Conservation (phyloP, 768 basidiomycete genomes). For the Pholiota molesta region DNA sequence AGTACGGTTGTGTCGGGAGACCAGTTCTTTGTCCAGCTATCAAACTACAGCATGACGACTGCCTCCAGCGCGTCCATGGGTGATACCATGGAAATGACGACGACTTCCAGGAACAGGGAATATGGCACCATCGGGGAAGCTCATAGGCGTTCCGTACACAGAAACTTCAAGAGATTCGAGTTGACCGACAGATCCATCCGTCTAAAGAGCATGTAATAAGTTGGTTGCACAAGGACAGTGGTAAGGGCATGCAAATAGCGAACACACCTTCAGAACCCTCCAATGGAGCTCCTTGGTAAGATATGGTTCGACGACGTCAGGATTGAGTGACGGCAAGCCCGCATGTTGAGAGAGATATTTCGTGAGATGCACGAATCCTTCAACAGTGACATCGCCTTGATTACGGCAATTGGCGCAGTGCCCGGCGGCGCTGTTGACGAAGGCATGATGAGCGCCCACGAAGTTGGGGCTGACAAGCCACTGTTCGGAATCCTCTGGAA, state of each 20-base stretch:
- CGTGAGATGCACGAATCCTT: slow-evolving; percentile 51
- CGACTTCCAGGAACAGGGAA: slow-evolving; percentile 30
- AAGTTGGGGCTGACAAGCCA: slow-evolving; percentile 39
- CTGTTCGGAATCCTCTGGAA: slow-evolving; percentile 36
- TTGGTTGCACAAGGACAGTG: neutral
- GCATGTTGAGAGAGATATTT: slow-evolving; percentile 32
- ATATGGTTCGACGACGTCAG: slow-evolving; percentile 42
- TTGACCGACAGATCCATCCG: slow-evolving; percentile 21
- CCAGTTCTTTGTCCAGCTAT: no score
- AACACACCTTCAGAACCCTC: slow-evolving; percentile 42
- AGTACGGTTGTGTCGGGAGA: neutral
- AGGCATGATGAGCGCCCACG: slow-evolving; percentile 48
- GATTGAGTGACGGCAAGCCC: slow-evolving; percentile 35
- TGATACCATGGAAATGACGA: slow-evolving; percentile 23
- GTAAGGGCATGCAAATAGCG: neutral
- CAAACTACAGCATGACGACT: slow-evolving; percentile 18
- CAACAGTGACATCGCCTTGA: slow-evolving; percentile 33
- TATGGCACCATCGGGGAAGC: slow-evolving; percentile 28
- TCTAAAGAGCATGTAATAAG: slow-evolving; percentile 15
- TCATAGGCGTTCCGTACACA: slow-evolving; percentile 29
- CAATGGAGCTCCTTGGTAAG: slow-evolving; percentile 42
- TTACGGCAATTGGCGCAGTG: slow-evolving; percentile 38
- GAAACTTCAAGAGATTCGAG: slow-evolving; percentile 32
- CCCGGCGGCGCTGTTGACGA: slow-evolving; percentile 36
- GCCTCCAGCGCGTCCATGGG: slow-evolving; percentile 30